A percentile compares a stretch with the other conserved stretches of the same genome.
phyloP scores from a whole-genome alignment of 2,329 filamentous ascomycete species.

The Aplosporella prunicola region DNA sequence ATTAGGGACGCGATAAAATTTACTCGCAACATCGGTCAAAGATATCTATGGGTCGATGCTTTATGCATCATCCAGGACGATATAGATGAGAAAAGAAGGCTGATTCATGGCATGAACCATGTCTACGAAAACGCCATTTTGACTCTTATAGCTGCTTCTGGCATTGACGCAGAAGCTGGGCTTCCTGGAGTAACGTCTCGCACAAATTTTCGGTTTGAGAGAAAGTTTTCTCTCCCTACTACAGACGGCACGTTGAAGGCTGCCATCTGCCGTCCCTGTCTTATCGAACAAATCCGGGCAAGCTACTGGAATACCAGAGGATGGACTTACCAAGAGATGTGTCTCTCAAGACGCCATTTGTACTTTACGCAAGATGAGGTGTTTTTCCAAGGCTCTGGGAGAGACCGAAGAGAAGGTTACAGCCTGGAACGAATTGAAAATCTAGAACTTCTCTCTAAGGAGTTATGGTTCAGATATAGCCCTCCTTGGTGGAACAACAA shows the following conservation, averaged over 20 bases:
- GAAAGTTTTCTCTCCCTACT: too few relatives aligned
- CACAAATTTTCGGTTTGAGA: too few relatives aligned
- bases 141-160: not conserved
- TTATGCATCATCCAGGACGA: constrained; percentile 11
- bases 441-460: too few relatives aligned
- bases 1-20: constrained; percentile 1
- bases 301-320: constrained; percentile 1
- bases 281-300: not conserved
- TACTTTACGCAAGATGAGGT: not conserved
- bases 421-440: not conserved
- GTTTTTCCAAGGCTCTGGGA: not conserved
- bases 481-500: too few relatives aligned
- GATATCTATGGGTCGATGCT: constrained; percentile 9
- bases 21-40: not conserved
- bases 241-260: too few relatives aligned
- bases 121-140: not conserved
- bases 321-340: constrained; percentile 9
- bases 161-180: not conserved
- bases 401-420: not conserved
- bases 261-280: too few relatives aligned
- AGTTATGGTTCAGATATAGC: too few relatives aligned
- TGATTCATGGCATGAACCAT: not conserved
- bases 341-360: constrained; percentile 2
- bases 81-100: not conserved
- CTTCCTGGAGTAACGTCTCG: not conserved